Evolutionary conservation across 345 rosid genomes (phyloP).

Genomic region (Balakata baccata): DNA sequence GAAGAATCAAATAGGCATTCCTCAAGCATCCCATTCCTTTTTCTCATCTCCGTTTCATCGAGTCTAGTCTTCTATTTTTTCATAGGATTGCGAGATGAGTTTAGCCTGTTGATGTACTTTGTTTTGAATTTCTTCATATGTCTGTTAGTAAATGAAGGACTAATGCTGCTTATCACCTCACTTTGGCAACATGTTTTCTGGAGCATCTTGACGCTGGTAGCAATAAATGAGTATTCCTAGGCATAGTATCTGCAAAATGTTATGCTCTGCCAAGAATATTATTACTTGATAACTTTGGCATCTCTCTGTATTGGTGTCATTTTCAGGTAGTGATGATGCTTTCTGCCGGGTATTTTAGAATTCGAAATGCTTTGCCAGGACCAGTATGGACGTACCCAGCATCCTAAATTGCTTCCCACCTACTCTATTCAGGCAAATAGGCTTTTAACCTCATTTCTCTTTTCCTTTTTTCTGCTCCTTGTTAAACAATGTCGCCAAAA

Average conservation of each 20-base stretch:
- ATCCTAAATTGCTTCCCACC: constrained; percentile 75
- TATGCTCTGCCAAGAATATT: neutral
- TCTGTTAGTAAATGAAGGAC: constrained; percentile 87
- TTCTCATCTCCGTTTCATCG: constrained; percentile 92
- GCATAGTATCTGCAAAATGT: neutral
- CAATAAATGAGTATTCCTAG: constrained; percentile 49
- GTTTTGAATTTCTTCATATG: constrained; percentile 93
- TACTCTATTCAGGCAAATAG: constrained; percentile 76
- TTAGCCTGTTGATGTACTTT: constrained; percentile 96
- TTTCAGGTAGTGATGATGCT: constrained; percentile 97
- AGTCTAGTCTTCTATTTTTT: constrained; percentile 96
- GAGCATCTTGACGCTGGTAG: constrained; percentile 61
- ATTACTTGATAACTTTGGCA: neutral
- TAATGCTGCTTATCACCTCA: constrained; percentile 62
- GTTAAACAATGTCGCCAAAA: neutral
- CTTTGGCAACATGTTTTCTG: constrained; percentile 76
- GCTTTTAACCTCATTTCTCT: neutral
- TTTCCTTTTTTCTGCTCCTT: too few species aligned
- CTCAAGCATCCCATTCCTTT: constrained; percentile 92
- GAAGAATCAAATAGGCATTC: constrained; percentile 92
- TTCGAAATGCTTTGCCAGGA: constrained; percentile 73
- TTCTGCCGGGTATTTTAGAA: constrained; percentile 88
- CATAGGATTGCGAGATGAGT: constrained; percentile 71
- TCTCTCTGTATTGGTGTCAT: constrained; percentile 15
- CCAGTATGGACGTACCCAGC: constrained; percentile 91